These are phyloP conservation scores for Colletotrichum tropicicola DNA, from an alignment of 2,329 filamentous ascomycete species.

Conservation along the genomic window DNA sequence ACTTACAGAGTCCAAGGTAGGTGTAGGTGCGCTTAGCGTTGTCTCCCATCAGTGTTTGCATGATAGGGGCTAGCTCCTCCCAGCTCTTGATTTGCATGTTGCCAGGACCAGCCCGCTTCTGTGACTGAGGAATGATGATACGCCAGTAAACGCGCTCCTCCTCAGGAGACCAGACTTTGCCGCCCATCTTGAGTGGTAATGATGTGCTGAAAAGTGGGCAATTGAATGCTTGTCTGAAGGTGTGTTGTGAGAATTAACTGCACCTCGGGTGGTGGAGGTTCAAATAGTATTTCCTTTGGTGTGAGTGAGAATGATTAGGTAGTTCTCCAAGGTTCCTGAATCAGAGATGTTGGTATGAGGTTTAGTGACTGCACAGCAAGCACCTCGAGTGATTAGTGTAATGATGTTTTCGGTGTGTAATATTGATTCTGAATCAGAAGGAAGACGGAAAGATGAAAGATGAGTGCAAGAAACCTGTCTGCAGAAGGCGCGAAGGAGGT, in stretches of 20 bases:
- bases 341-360: not conserved
- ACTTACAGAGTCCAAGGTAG: constrained; percentile 50
- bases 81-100: constrained; percentile 39
- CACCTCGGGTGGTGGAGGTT: too few species aligned
- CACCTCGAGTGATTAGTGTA: not conserved
- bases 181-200: constrained; percentile 52
- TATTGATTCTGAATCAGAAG: not conserved
- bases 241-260: too few species aligned
- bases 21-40: constrained; percentile 50
- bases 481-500: too few species aligned
- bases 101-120: constrained; percentile 40
- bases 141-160: constrained; percentile 63
- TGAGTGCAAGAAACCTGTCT: too few species aligned
- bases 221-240: too few species aligned
- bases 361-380: not conserved
- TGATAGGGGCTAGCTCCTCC: constrained; percentile 46
- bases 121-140: constrained; percentile 45
- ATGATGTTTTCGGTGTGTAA: too few species aligned
- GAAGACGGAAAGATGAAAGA: too few species aligned
- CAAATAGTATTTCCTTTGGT: too few species aligned
- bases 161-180: constrained; percentile 56
- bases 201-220: too few species aligned
- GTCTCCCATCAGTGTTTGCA: constrained; percentile 46
- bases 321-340: not conserved
- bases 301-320: not conserved